Base-by-base conservation (phyloP, 108 stramenopile species). In the Conticribra guillardii region DNA sequence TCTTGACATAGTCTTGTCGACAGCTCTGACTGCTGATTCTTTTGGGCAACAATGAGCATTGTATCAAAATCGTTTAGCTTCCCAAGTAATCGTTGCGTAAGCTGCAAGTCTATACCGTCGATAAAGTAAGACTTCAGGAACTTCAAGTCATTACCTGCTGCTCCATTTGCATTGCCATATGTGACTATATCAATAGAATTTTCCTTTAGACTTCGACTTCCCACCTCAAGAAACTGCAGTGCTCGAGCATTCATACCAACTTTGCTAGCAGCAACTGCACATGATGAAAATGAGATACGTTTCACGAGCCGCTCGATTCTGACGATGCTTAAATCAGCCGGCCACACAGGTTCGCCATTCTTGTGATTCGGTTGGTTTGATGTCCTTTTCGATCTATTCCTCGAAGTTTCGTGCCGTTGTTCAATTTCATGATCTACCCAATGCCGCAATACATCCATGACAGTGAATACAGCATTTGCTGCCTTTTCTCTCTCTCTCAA, bases 221-320 rank as follows among this genome's bases (percentile, higher is more conserved):
- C 80, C 32, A 88, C 67, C 65, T 96, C 95, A n/a, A 94, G 67
- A 54, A 85, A 82, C 19, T 76, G 84, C 23, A 94, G 80, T 0
- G 92, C 77, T 30, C 87, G 63, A n/a, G 95, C 89, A 67, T 91
- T 71, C 92, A 91, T 92, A 31, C 91, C 92, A 48, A 92, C 86
- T 8, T 34, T 47, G 19, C 74, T 71, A 0, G 95, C 92, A 46
- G 91, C 95, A 26, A 69, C 50, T 27, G 95, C 91, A 72, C 88
- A 83, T 4, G 81, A 31, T 19, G 64, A 63, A 2, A 85, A 56
- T 15, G 91, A 80, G 4, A 94, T 75, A 3, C 54, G 44, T 26
- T 67, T 54, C 0, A 91, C 64, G 16, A 96, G 61, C 7, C 84
- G 80, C n/a, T 79, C 67, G 17, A 94, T 92, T 56, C 71, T 81